Conservation (phyloP, 306 rosid genomes). For the Ceratonia siliqua region DNA sequence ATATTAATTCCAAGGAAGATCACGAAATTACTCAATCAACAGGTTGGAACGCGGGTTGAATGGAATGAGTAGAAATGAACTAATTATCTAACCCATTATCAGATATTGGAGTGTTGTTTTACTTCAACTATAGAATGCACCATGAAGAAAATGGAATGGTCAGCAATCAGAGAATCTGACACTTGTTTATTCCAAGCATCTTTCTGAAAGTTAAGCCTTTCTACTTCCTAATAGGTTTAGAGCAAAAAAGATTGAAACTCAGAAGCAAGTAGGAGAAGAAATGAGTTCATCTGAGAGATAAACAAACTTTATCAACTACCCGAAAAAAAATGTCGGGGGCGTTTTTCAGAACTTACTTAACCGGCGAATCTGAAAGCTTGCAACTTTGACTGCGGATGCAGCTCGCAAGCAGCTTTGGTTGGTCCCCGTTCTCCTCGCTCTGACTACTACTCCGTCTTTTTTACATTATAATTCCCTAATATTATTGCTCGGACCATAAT, state of each 20-base stretch:
- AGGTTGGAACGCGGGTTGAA: background rate
- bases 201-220: background rate
- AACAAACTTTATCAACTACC: background rate
- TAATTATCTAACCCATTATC: background rate
- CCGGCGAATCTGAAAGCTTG: background rate
- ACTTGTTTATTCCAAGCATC: background rate
- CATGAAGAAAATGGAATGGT: background rate
- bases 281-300: background rate
- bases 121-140: background rate
- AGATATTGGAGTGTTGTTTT: background rate
- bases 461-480: background rate
- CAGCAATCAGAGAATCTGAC: background rate
- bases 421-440: background rate
- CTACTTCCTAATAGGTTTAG: background rate
- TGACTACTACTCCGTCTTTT: background rate
- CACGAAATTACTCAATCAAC: background rate
- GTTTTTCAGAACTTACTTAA: background rate
- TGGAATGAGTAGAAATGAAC: background rate
- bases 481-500: too few relatives aligned
- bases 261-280: background rate
- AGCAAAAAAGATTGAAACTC: slow-evolving; percentile 1
- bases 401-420: background rate
- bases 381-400: background rate
- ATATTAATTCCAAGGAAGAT: background rate
- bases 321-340: background rate